Percentiles rank a stretch among this genome's conserved stretches.
Evolutionary conservation across 2,329 filamentous ascomycete species (phyloP).

Genomic region (Laburnicola sp.): DNA sequence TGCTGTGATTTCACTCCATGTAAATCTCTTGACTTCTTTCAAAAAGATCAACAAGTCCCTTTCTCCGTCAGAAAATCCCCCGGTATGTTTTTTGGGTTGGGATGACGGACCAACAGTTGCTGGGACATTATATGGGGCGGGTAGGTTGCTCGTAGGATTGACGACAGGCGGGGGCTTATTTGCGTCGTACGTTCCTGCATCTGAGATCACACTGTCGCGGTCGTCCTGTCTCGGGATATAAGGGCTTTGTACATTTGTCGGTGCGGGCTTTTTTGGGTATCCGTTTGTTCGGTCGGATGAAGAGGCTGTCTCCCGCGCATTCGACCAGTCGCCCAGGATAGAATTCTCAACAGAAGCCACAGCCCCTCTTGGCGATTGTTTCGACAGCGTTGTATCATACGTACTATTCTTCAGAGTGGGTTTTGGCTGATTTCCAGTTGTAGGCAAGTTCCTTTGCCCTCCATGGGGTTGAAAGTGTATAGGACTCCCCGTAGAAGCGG

Average conservation of each 20-base stretch:
- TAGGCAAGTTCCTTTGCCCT: too few species aligned
- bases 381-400: too few species aligned
- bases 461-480: too few species aligned
- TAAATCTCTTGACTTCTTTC: constrained; percentile 44
- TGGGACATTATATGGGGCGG: background rate
- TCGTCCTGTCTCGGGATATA: background rate
- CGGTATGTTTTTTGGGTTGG: background rate
- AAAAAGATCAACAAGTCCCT: constrained; percentile 45
- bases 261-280: background rate
- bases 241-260: background rate
- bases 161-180: background rate
- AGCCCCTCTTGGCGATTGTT: too few species aligned
- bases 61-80: constrained; percentile 23
- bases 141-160: background rate
- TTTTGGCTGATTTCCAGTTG: background rate
- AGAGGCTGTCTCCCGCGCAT: background rate
- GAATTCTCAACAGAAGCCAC: too few species aligned
- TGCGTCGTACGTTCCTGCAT: background rate
- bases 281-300: background rate
- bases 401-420: too few species aligned
- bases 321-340: background rate
- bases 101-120: background rate
- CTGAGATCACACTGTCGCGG: constrained; percentile 5
- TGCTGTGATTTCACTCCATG: constrained; percentile 43
- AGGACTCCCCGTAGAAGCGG: too few species aligned